A percentile compares a stretch with the other conserved stretches of the same genome.
Conservation (phyloP, 73 alveolate species). For the Tetrahymena thermophila region DNA sequence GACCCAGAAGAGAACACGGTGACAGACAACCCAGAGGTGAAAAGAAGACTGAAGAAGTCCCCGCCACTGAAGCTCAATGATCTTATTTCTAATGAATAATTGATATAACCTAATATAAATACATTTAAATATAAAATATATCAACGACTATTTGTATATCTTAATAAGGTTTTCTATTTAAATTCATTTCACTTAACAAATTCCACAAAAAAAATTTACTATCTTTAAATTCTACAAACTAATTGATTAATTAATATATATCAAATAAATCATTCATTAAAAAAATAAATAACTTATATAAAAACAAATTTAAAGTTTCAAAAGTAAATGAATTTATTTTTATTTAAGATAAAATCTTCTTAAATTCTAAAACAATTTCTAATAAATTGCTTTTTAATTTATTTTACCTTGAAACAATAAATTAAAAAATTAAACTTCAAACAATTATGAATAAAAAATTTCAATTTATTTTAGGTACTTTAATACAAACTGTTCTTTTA, state of each 20-base stretch:
- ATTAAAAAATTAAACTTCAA: too few species aligned
- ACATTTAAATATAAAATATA: not conserved
- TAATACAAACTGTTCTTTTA: too few species aligned
- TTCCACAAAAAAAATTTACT: not conserved
- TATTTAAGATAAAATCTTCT: too few species aligned
- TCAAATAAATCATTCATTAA: not conserved
- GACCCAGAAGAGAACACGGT: not conserved
- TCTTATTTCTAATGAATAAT: not conserved
- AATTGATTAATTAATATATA: not conserved
- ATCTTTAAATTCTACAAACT: not conserved
- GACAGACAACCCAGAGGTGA: not conserved
- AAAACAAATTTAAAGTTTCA: too few species aligned
- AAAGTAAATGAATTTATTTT: too few species aligned
- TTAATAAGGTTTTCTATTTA: not conserved
- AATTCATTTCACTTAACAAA: not conserved
- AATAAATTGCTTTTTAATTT: too few species aligned
- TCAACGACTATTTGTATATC: not conserved
- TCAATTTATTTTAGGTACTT: too few species aligned
- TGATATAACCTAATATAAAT: not conserved
- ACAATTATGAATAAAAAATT: too few species aligned
- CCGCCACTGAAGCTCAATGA: constrained; percentile 2
- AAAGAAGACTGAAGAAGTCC: not conserved
- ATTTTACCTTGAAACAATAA: too few species aligned
- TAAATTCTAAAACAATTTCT: too few species aligned
- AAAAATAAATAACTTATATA: not conserved